Evolutionary conservation across 768 basidiomycete species (phyloP).

Genomic region (Pisolithus albus): DNA sequence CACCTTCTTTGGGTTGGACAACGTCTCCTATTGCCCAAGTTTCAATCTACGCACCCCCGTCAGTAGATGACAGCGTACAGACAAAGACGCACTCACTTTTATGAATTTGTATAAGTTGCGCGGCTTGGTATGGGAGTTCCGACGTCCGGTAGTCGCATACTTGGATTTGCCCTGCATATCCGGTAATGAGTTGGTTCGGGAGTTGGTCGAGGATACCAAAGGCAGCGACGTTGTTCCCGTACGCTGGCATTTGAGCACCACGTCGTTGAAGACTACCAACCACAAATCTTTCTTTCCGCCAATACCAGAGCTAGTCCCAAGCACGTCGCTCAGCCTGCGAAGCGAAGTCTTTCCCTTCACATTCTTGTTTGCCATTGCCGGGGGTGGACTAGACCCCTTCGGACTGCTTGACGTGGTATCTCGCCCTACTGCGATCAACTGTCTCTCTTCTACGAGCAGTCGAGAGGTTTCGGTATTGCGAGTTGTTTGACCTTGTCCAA

Average conservation of each 20-base stretch:
- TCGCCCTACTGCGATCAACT: conserved; percentile 34
- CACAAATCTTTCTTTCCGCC: conserved; percentile 82
- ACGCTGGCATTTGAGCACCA: conserved; percentile 85
- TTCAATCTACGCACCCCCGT: conserved; percentile 52
- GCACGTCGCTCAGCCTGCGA: conserved; percentile 85
- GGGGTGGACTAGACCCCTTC: conserved; percentile 30
- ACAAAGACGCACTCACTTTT: conserved; percentile 46
- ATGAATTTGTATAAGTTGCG: conserved; percentile 92
- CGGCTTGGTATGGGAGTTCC: conserved; percentile 71
- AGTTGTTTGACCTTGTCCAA: conserved; percentile 90
- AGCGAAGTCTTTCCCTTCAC: conserved; percentile 82
- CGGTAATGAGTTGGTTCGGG: conserved; percentile 71
- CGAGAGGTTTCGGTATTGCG: conserved; percentile 87
- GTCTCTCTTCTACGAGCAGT: conserved; percentile 77
- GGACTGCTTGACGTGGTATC: conserved; percentile 13
- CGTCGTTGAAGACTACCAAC: conserved; percentile 95
- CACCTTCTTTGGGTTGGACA: conserved; percentile 68
- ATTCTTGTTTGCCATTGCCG: conserved; percentile 39
- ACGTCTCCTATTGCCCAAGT: conserved; percentile 81
- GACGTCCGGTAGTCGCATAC: conserved; percentile 74
- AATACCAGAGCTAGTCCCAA: conserved; percentile 49
- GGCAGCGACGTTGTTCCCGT: conserved; percentile 85
- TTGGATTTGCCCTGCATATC: conserved; percentile 80
- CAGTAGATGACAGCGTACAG: not conserved
- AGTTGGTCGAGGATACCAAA: conserved; percentile 58